A percentile compares a stretch with the other conserved stretches of the same genome.
Evolutionary conservation across 805 yeast species (phyloP).

Genomic region (Candida ovalis): DNA sequence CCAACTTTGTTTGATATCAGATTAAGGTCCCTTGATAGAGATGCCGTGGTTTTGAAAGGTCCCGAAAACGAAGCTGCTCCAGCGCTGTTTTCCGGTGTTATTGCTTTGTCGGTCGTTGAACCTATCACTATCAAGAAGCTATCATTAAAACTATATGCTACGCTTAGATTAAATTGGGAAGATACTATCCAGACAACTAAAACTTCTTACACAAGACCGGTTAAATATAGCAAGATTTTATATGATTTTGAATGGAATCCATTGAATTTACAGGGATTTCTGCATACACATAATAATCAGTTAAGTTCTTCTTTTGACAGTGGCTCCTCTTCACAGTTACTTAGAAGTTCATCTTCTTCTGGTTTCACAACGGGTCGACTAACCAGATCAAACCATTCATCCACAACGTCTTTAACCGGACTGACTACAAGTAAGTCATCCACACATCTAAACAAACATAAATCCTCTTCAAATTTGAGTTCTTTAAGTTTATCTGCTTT

Average conservation of each 20-base stretch:
- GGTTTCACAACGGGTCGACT: slow-evolving; percentile 31
- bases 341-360: slow-evolving; percentile 5
- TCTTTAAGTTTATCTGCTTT: slow-evolving; percentile 17
- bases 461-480: slow-evolving; percentile 33
- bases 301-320: slow-evolving; percentile 16
- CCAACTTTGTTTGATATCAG: slow-evolving; percentile 45
- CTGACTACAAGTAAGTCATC: slow-evolving; percentile 25
- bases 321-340: slow-evolving; percentile 9
- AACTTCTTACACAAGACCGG: slow-evolving; percentile 37
- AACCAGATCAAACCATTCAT: slow-evolving; percentile 36
- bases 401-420: slow-evolving; percentile 40
- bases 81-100: slow-evolving; percentile 68
- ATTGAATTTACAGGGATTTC: slow-evolving; percentile 45
- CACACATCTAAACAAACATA: slow-evolving; percentile 15
- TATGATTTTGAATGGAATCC: slow-evolving; percentile 81
- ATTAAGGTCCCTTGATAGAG: slow-evolving; percentile 64
- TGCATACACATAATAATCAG: slow-evolving; percentile 17
- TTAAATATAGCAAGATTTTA: slow-evolving; percentile 54
- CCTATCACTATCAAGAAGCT: slow-evolving; percentile 67
- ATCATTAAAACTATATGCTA: slow-evolving; percentile 61
- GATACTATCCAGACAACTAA: slow-evolving; percentile 48
- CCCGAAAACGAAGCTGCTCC: slow-evolving; percentile 73
- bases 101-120: slow-evolving; percentile 72
- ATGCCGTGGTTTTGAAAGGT: slow-evolving; percentile 80
- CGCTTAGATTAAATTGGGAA: slow-evolving; percentile 61